Evolutionary conservation across 192 early-diverging fungal genomes (phyloP).

Genomic region (Umbelopsis sp.): DNA sequence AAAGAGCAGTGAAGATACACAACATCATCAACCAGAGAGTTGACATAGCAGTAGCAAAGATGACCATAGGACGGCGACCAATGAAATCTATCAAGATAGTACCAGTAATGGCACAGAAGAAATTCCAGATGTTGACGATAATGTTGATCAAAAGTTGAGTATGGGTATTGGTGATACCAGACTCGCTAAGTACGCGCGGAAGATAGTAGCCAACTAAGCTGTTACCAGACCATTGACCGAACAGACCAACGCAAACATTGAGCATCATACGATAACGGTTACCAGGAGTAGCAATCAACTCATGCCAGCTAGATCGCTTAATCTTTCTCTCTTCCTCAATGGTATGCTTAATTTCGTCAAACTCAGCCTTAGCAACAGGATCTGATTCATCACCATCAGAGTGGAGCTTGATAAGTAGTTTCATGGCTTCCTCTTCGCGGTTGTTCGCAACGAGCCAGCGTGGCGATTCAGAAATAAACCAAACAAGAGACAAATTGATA

Average conservation of each 20-base stretch:
- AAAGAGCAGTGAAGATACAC: constrained; percentile 9
- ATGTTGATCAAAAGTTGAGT: constrained; percentile 36
- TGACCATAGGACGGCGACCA: constrained; percentile 39
- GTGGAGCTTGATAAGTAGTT: constrained; percentile 54
- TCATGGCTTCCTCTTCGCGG: constrained; percentile 50
- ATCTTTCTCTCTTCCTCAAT: constrained; percentile 58
- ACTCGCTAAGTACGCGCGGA: constrained; percentile 24
- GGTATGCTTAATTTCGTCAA: constrained; percentile 64
- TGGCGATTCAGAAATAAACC: constrained; percentile 67
- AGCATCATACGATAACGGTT: constrained; percentile 49
- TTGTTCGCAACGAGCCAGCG: constrained; percentile 62
- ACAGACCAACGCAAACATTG: constrained; percentile 41
- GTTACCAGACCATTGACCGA: constrained; percentile 43
- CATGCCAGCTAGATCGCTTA: constrained; percentile 28
- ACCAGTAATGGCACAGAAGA: constrained; percentile 38
- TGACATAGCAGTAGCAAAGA: constrained; percentile 33
- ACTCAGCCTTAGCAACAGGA: constrained; percentile 58
- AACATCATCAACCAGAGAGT: constrained; percentile 8
- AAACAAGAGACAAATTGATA: constrained; percentile 50
- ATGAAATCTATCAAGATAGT: constrained; percentile 35
- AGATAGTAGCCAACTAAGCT: constrained; percentile 30
- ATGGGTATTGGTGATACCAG: constrained; percentile 29
- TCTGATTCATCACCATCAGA: constrained; percentile 46
- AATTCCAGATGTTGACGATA: constrained; percentile 30
- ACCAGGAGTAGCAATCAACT: constrained; percentile 20